Evolutionary conservation across 257 asterid genomes (phyloP), one percentile per base, ranked within the genome.

Genomic region (Datura wrightii): DNA sequence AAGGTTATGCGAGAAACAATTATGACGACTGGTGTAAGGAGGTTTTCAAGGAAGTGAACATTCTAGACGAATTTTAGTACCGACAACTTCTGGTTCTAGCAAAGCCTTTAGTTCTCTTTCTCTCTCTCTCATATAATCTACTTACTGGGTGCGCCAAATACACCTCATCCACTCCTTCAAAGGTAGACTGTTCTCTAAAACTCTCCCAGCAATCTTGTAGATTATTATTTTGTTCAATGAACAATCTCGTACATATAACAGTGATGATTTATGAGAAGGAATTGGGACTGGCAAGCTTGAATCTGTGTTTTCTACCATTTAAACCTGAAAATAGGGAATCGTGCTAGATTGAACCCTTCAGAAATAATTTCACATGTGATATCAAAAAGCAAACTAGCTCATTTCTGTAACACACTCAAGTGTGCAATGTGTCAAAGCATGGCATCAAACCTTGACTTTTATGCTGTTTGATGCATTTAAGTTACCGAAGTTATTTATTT

Each of bases 271-370:
- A 42, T 71, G 39, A 71, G 79, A 42, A 71, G 37, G 37, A 44
- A 18, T 71, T 42, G 2, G 0, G 18, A 71, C 18, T 41, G 55
- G 10, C 56, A 42, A 70, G 37, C 79, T 70, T 70, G 16, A 41
- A 4, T 41, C 54, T 41, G 15, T 71, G 79, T 71, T 60, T 62
- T 78, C 63, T 50, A 3, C 60, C 44, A 76, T 76, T 78, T 74
- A 60, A 74, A 24, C 24, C 81, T 48, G 54, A 78, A 76, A 76
- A 52, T 78, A 52, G 31, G 31, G 46, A 31, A 78, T 31, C 82
- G 9, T 76, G 44, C 44, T 11, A 3, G 24, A 50, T 50, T 50
- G 62, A 46, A 72, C 31, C 66, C 53, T 50, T 18, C 11, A 52
- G 69, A 31, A 67, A 54, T 67, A 63, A 36, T 8, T 39, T 67